Evolutionary conservation across 495 filamentous ascomycete species (phyloP), one percentile per base, ranked within the genome.

Genomic region (Aspergillus sparsus): DNA sequence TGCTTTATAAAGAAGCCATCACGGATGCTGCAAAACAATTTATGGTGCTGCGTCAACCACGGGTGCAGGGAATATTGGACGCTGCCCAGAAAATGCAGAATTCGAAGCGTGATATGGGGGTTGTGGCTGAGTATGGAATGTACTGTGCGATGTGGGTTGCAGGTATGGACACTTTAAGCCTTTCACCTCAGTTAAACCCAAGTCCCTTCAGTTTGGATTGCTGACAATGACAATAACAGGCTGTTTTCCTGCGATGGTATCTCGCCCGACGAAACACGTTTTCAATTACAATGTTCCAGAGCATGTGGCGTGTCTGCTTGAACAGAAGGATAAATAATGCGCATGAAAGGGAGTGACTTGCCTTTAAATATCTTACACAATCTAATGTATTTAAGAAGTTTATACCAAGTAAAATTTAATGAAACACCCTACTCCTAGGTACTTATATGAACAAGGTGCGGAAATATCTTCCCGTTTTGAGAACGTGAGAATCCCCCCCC

Each of bases 81-180:
- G 50, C 58, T 42, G 74, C 74, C 5, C 60, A 66, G 57, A 59
- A 63, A 12, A 67, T 62, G 45, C 70, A 76, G 45, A 66, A 65
- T 41, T 64, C 10, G 2, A 77, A 79, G 47, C 59, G 70, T 12
- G 61, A 70, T 35, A 73, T 74, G 66, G 64, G 69, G 2, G 2
- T 65, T 2, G 5, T 77, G 2, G 57, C 62, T 51, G 75, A 79
- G 58, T 72, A 69, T 57, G 13, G 62, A 0, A 77, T 76, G 69
- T 77, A 77, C 51, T 41, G 42, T 52, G 51, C 67, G 6, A 63
- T 77, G 55, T 75, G 75, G 69, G 49, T 73, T 12, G 63, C 74
- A 32, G 68, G 72, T 67, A 62, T 45, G 45, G 21, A 27, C 21
- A 27, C 21, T 27, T 27, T 3, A 27, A 27, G 21, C 21, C 21